phyloP scores from a whole-genome alignment of 208 protist species.

The Leishmania martiniquensis region DNA sequence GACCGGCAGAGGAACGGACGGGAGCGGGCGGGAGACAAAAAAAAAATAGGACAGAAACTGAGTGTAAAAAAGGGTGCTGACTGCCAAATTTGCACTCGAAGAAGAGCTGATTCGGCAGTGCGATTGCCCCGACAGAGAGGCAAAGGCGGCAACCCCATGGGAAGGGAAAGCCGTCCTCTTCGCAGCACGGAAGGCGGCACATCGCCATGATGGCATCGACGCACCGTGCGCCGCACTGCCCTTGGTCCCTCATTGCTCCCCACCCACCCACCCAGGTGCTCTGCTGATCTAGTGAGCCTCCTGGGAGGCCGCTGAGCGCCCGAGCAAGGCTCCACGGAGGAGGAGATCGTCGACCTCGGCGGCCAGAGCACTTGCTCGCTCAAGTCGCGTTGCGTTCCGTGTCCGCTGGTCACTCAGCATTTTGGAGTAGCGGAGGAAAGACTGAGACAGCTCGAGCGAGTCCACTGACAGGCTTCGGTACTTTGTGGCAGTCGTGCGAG shows the following conservation, averaged over 20 bases:
- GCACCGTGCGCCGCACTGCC: neutral
- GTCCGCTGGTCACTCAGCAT: conserved; percentile 41
- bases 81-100: no score
- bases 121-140: neutral
- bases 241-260: neutral
- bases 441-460: conserved; percentile 54
- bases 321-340: conserved; percentile 25
- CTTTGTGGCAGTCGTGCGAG: conserved; percentile 9
- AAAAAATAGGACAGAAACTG: no score
- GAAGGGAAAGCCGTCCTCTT: no score
- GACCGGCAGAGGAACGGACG: no score
- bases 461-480: conserved; percentile 27
- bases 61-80: no score
- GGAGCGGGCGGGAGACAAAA: no score
- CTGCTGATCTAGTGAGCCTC: neutral
- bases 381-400: conserved; percentile 40
- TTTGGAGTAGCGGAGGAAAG: conserved; percentile 58
- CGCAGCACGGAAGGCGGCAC: neutral
- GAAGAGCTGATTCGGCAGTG: neutral
- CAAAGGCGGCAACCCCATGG: neutral
- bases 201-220: neutral
- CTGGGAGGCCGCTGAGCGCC: neutral
- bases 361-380: conserved; percentile 33
- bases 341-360: conserved; percentile 63
- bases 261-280: neutral